A percentile compares a stretch with the other conserved stretches of the same genome.
Conservation (phyloP, 768 basidiomycete genomes). For the Pleurotus citrinopileatus region DNA sequence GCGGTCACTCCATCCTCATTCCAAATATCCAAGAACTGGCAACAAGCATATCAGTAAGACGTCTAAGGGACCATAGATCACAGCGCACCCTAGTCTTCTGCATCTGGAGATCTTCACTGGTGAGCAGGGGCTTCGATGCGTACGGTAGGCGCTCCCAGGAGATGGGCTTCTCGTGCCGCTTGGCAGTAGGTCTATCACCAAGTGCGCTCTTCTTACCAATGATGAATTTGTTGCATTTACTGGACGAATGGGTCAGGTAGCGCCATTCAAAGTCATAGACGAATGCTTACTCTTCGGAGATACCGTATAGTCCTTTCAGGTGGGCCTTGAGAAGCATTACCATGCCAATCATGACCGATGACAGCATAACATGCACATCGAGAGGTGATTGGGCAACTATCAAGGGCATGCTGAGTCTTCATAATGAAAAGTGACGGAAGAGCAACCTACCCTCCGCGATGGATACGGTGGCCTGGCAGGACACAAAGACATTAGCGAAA, state of each 20-base stretch:
- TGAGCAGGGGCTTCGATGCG: slow-evolving; percentile 56
- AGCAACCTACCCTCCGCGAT: not conserved
- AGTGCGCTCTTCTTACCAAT: slow-evolving; percentile 86
- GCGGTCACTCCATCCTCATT: slow-evolving; percentile 74
- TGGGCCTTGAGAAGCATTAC: slow-evolving; percentile 86
- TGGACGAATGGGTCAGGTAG: slow-evolving; percentile 25
- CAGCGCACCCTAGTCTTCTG: slow-evolving; percentile 65
- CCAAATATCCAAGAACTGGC: slow-evolving; percentile 76
- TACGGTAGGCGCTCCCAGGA: slow-evolving; percentile 75
- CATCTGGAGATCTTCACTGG: slow-evolving; percentile 53
- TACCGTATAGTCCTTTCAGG: slow-evolving; percentile 76
- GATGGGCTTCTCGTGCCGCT: slow-evolving; percentile 59
- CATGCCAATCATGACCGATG: slow-evolving; percentile 77
- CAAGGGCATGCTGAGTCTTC: not conserved
- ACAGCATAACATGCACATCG: slow-evolving; percentile 45
- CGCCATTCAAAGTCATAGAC: slow-evolving; percentile 3
- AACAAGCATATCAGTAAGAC: not conserved
- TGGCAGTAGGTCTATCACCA: slow-evolving; percentile 78
- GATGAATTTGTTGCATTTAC: slow-evolving; percentile 89
- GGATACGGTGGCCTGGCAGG: too few species aligned
- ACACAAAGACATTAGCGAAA: too few species aligned
- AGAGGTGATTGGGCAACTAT: not conserved
- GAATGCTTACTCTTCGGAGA: slow-evolving; percentile 84
- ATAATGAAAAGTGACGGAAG: not conserved
- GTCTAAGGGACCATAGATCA: not conserved